phyloP scores from a whole-genome alignment of 768 basidiomycete species.

The Xerocomellus chrysenteron region DNA sequence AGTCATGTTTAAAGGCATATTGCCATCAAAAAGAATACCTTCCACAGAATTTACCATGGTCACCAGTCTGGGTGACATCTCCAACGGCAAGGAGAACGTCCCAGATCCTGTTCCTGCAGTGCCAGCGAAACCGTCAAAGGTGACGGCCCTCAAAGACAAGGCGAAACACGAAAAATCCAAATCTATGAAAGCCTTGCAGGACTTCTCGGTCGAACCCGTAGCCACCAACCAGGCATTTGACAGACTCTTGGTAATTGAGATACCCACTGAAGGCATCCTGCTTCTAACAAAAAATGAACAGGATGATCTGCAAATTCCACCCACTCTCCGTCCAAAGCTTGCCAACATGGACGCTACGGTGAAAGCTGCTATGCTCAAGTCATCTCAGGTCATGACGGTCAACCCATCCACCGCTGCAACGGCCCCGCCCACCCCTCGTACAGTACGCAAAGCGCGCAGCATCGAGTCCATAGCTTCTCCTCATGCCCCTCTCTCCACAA shows the following conservation, averaged over 20 bases:
- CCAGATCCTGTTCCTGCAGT: constrained; percentile 39
- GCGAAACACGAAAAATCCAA: constrained; percentile 43
- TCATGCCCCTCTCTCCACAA: constrained; percentile 39
- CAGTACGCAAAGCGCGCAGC: constrained; percentile 69
- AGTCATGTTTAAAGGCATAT: constrained; percentile 78
- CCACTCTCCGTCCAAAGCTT: constrained; percentile 73
- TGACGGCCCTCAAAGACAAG: constrained; percentile 21
- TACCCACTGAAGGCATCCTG: too few species aligned
- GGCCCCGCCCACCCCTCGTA: constrained; percentile 48
- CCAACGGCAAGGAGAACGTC: constrained; percentile 68
- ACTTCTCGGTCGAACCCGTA: constrained; percentile 33
- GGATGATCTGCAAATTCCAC: constrained; percentile 90
- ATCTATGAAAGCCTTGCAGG: constrained; percentile 44
- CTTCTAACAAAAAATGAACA: constrained; percentile 30
- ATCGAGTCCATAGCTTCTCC: constrained; percentile 66
- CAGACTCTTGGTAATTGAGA: constrained; percentile 64
- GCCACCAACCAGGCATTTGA: constrained; percentile 75
- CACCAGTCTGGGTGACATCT: constrained; percentile 48
- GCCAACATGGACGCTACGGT: constrained; percentile 79
- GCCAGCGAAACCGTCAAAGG: constrained; percentile 31
- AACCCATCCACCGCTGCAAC: constrained; percentile 33
- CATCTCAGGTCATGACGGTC: constrained; percentile 63
- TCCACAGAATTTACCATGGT: constrained; percentile 75
- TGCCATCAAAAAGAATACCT: constrained; percentile 65
- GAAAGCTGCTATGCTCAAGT: constrained; percentile 90